Base-by-base conservation (phyloP, 768 basidiomycete species). In the Mycena albidolilacea region DNA sequence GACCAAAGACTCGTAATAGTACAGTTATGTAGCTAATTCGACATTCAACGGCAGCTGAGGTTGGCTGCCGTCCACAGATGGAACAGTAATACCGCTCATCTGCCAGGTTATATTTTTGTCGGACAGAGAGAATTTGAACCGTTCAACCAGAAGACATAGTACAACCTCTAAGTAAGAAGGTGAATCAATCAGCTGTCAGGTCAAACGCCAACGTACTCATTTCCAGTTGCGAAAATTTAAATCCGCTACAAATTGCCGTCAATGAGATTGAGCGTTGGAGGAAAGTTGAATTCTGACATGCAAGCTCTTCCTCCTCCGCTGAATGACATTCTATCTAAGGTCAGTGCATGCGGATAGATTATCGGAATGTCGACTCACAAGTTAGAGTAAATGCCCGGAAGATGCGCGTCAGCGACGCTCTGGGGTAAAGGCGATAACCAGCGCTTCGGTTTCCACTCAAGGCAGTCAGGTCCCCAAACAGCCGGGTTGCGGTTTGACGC, bases 391-490 rank as follows among this genome's bases (percentile, higher is more conserved):
- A 79, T 67, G 0, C 79, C 79, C 1, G 79, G 80, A n/a, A 78
- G 37, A 21, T 75, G 71, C 10, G 78, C 78, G 11, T 78, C 70
- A 7, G 54, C 35, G 59, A 80, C 74, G 5, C 75, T 72, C 19
- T 83, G 69, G 5, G 82, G 82, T 21, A 80, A 72, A 17, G 78
- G 78, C 7, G 75, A 68, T 5, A 86, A 70, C 86, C 85, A 87
- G 2, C 85, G 80, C 67, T 83, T 83, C 0, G 86, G 86, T 39
- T 82, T 82, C 80, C 85, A 87, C 68, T 84, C 81, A 19, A 70
- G 74, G 8, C 81, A 81, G 69, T 87, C 86, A 0, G 78, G 68
- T 5, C 88, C 88, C 83, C 85, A 88, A 37, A 87, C 65, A 9
- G 70, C 78, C 1, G 78, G 70, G 43, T 84, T 81, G 12, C 81